Evolutionary conservation across 352 stramenopile genomes (phyloP), one percentile per base, ranked within the genome.

Genomic region (Globisporangium nagaii): DNA sequence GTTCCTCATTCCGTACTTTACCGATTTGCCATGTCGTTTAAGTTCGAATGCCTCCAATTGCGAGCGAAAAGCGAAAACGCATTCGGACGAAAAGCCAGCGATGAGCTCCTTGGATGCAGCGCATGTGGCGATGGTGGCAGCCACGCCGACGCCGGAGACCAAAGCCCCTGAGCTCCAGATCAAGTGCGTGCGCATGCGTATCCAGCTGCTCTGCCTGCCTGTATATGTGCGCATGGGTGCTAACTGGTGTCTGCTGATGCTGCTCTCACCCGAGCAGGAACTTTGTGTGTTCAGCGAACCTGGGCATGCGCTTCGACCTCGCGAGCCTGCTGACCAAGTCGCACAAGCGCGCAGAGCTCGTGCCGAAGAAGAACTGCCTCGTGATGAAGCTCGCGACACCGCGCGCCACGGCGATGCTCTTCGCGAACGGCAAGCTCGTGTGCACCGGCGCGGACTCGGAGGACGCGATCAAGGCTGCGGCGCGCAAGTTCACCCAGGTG

Each of bases 291-390:
- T 91, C 81, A 19, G 81, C 78, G 47, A 91, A 91, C 62, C 53
- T 91, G 19, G 81, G 81, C 34, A 84, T 91, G 76, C 81, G 81
- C 43, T 91, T 91, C 60, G 81, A 91, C 64, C 63, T 91, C 44
- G 68, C 70, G 27, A 83, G 71, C 37, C 65, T 91, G 9, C 53
- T 90, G 54, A 60, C 75, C 56, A 93, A 92, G 65, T 90, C 84
- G 15, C 76, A 88, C 43, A 75, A 78, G 50, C 66, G 65, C 22
- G 80, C 81, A 8, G 84, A 93, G 68, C 69, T 91, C 30, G 78
- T 89, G 27, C 78, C 83, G 22, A 93, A 91, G 71, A 90, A 90
- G 53, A 93, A 93, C 66, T 93, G 84, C 51, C 71, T 93, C 17
- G 56, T 93, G 11, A 88, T 93, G 73, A 93, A 93, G 63, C 62